These are phyloP conservation scores for Podila horticola DNA, from an alignment of 192 early-diverging fungal genomes.

Conservation along the genomic window DNA sequence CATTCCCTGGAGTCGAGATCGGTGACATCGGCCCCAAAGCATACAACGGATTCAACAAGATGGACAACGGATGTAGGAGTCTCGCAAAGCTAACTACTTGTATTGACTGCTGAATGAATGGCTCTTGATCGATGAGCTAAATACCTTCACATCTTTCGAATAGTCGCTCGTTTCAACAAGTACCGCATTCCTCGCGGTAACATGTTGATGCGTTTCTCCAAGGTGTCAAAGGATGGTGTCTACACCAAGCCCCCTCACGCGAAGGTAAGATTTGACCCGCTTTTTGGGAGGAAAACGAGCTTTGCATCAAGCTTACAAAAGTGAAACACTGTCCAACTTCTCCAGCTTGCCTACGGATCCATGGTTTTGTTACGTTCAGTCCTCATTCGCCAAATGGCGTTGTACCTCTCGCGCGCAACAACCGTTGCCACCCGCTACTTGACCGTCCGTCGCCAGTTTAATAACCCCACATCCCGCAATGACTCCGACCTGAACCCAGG, in stretches of 20 bases:
- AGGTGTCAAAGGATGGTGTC: slow-evolving; percentile 63
- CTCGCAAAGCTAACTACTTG: not conserved
- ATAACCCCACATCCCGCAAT: slow-evolving; percentile 51
- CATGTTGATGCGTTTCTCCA: slow-evolving; percentile 69
- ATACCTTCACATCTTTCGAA: slow-evolving; percentile 26
- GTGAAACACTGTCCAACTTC: not conserved
- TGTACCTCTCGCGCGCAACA: slow-evolving; percentile 56
- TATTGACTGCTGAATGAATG: not conserved
- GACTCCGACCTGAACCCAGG: slow-evolving; percentile 54
- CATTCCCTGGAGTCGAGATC: slow-evolving; percentile 65
- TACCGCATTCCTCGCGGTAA: slow-evolving; percentile 71
- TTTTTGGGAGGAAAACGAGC: too few species aligned
- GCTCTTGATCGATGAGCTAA: slow-evolving; percentile 31
- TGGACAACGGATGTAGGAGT: slow-evolving; percentile 58
- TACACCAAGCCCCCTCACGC: slow-evolving; percentile 67
- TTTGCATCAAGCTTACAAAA: too few species aligned
- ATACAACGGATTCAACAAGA: slow-evolving; percentile 55
- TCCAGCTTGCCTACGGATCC: slow-evolving; percentile 69
- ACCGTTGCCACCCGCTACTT: slow-evolving; percentile 61
- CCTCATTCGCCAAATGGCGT: slow-evolving; percentile 61
- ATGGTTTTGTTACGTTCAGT: slow-evolving; percentile 72
- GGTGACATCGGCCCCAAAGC: slow-evolving; percentile 77
- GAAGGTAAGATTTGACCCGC: slow-evolving; percentile 36
- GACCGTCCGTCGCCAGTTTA: slow-evolving; percentile 60
- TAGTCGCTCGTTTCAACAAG: slow-evolving; percentile 75